A percentile compares a stretch with the other conserved stretches of the same genome.
phyloP scores from a whole-genome alignment of 306 rosid species.

The Luffa aegyptiaca region DNA sequence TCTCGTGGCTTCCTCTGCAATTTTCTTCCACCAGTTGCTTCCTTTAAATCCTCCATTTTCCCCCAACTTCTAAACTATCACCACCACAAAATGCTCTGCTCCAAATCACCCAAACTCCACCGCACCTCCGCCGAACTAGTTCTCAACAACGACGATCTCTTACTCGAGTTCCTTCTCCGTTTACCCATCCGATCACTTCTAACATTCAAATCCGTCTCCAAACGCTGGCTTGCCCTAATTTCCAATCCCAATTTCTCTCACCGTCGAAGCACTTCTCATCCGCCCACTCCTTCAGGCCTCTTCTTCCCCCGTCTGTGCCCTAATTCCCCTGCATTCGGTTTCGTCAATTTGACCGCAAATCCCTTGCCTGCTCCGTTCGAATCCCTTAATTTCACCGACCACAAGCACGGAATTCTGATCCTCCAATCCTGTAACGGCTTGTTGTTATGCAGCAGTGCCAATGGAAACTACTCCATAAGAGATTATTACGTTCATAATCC shows the following conservation, averaged over 20 bases:
- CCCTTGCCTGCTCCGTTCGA: background rate
- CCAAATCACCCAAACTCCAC: background rate
- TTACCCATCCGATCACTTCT: background rate
- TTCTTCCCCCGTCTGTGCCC: conserved; percentile 4
- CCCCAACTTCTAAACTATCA: background rate
- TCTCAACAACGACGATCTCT: conserved; percentile 16
- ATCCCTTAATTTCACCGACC: conserved; percentile 3
- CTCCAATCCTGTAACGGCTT: conserved; percentile 27
- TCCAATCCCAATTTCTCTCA: conserved; percentile 9
- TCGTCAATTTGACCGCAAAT: background rate
- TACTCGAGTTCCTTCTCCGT: conserved; percentile 12
- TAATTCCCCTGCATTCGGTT: background rate
- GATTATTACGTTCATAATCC: conserved; percentile 21
- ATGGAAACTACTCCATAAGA: background rate
- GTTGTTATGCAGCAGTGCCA: conserved; percentile 5
- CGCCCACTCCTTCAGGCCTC: conserved; percentile 12
- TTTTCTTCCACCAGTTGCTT: background rate
- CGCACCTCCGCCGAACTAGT: background rate
- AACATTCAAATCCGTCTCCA: conserved; percentile 11
- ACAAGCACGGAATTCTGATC: background rate
- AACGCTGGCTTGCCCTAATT: conserved; percentile 24
- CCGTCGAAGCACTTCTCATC: conserved; percentile 6
- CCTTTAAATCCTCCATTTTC: background rate
- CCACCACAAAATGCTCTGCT: background rate
- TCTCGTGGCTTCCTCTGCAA: background rate